Evolutionary conservation across 345 rosid species (phyloP).

Genomic region (Citrus cavaleriei): DNA sequence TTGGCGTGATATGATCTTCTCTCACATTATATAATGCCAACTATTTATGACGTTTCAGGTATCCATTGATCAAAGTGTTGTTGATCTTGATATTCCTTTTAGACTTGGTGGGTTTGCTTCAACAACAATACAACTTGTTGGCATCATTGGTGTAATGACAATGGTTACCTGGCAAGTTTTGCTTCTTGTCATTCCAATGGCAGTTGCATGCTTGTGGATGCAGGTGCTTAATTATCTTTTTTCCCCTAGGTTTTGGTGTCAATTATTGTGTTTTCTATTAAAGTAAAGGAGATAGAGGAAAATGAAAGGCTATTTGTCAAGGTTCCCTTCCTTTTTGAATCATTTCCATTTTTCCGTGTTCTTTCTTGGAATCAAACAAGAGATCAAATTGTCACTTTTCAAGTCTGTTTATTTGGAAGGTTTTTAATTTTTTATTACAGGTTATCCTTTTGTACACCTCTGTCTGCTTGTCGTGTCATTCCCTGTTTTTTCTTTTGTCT

Average conservation of each 20-base stretch:
- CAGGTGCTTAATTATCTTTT: slow-evolving; percentile 47
- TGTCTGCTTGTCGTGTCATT: background rate
- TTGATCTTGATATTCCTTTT: slow-evolving; percentile 98
- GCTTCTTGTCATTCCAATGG: slow-evolving; percentile 95
- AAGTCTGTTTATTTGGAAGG: background rate
- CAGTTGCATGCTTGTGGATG: slow-evolving; percentile 99
- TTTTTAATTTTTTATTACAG: background rate
- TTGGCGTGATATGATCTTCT: background rate
- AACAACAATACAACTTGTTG: slow-evolving; percentile 93
- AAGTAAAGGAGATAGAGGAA: background rate
- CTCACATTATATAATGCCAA: slow-evolving; percentile 5
- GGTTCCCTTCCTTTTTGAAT: background rate
- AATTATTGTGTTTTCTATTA: slow-evolving; percentile 3
- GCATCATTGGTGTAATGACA: slow-evolving; percentile 95
- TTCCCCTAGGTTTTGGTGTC: background rate
- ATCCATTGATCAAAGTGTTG: slow-evolving; percentile 98
- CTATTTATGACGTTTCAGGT: slow-evolving; percentile 49
- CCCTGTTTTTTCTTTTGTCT: background rate
- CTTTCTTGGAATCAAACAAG: background rate
- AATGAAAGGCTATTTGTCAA: slow-evolving; percentile 6
- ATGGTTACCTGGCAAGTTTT: slow-evolving; percentile 97
- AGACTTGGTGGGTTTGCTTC: slow-evolving; percentile 99
- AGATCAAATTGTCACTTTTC: background rate
- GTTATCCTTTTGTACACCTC: background rate
- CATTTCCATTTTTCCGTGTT: background rate